Percentiles rank a stretch among this genome's conserved stretches.
Evolutionary conservation across 2,329 filamentous ascomycete species (phyloP).

Genomic region (Sclerotinia glacialis): DNA sequence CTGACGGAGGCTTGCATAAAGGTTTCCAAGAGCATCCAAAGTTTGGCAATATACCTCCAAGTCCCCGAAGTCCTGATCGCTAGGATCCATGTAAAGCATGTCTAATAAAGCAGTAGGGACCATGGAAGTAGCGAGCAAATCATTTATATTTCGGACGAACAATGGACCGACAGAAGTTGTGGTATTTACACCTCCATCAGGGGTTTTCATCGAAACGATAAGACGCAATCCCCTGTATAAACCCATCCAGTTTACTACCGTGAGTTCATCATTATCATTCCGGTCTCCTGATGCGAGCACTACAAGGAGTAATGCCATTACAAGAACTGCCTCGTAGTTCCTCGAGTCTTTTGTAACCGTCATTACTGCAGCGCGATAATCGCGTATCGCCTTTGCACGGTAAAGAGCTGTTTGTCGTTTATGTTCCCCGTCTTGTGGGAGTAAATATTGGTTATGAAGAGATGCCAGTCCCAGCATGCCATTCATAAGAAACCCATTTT

Average conservation of each 20-base stretch:
- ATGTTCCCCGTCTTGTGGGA: constrained; percentile 24
- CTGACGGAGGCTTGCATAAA: constrained; percentile 35
- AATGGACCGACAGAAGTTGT: constrained; percentile 28
- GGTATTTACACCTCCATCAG: constrained; percentile 8
- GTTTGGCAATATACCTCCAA: constrained; percentile 32
- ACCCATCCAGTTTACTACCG: constrained; percentile 32
- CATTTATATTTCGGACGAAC: constrained; percentile 30
- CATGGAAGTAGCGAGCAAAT: constrained; percentile 27
- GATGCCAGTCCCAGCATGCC: constrained; percentile 36
- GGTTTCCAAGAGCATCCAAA: constrained; percentile 32
- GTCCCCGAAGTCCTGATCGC: constrained; percentile 32
- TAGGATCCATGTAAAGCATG: constrained; percentile 31
- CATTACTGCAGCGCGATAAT: constrained; percentile 32
- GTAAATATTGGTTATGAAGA: constrained; percentile 31
- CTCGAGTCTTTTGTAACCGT: constrained; percentile 23
- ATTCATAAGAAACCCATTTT: constrained; percentile 34
- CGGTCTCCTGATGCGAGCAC: constrained; percentile 31
- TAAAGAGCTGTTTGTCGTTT: constrained; percentile 32
- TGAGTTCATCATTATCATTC: constrained; percentile 28
- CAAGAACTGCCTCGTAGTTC: constrained; percentile 34
- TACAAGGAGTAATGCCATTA: constrained; percentile 35
- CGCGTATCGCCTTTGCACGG: constrained; percentile 29
- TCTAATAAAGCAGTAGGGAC: constrained; percentile 32
- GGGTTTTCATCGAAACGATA: constrained; percentile 15
- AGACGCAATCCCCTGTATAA: constrained; percentile 30